Percentiles rank a stretch among this genome's conserved stretches.
These are phyloP conservation scores for Aspergillus egyptiacus DNA, from an alignment of 495 filamentous ascomycete species.

Conservation along the genomic window DNA sequence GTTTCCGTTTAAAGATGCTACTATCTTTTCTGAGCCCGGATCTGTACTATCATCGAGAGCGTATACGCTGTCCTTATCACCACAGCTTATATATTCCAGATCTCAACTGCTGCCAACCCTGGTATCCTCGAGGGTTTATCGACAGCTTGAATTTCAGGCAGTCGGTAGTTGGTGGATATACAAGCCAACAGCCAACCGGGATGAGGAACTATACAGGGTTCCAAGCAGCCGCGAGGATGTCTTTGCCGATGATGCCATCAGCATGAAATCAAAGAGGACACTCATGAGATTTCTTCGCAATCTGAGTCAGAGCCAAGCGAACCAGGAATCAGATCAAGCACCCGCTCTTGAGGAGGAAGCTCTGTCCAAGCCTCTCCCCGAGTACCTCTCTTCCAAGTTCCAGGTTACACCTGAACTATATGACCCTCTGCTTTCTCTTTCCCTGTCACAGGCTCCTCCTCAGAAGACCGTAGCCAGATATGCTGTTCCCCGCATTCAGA, in stretches of 20 bases:
- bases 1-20: conserved; percentile 38
- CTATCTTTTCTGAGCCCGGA: conserved; percentile 18
- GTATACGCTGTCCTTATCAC: conserved; percentile 79
- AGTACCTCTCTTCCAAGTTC: conserved; percentile 65
- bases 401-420: conserved; percentile 65
- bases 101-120: conserved; percentile 69
- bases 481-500: conserved; percentile 63
- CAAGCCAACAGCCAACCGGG: conserved; percentile 4
- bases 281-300: conserved; percentile 86
- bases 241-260: conserved; percentile 65
- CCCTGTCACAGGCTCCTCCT: conserved; percentile 58
- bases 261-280: conserved; percentile 67
- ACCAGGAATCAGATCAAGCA: conserved; percentile 27
- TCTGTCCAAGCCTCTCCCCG: conserved; percentile 46
- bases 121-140: conserved; percentile 80
- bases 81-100: conserved; percentile 79
- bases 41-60: conserved; percentile 57
- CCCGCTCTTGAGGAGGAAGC: conserved; percentile 19
- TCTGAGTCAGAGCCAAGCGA: conserved; percentile 29
- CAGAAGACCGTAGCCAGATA: conserved; percentile 54
- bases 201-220: conserved; percentile 49
- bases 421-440: conserved; percentile 69
- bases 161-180: conserved; percentile 92
- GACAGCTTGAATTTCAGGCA: conserved; percentile 86
- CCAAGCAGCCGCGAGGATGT: conserved; percentile 85